phyloP scores from a whole-genome alignment of 768 basidiomycete genomes.

The Amanita subjunquillea region DNA sequence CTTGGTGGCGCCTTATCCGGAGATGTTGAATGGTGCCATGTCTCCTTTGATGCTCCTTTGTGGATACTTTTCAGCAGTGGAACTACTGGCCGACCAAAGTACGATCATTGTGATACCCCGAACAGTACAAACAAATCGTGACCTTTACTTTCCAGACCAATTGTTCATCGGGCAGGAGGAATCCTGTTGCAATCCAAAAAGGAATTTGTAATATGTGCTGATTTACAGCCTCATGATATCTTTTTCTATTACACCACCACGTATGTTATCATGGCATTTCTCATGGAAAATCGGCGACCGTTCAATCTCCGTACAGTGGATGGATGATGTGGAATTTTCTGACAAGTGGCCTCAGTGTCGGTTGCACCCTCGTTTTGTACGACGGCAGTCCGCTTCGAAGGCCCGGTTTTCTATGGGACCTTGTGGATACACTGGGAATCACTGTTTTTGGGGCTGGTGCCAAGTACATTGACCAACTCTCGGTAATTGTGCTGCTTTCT shows the following conservation, averaged over 20 bases:
- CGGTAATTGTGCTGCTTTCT: conserved; percentile 31
- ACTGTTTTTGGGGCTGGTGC: conserved; percentile 79
- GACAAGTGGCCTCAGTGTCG: conserved; percentile 49
- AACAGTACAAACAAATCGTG: conserved; percentile 5
- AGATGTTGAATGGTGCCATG: conserved; percentile 54
- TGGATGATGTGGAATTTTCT: conserved; percentile 96
- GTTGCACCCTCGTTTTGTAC: conserved; percentile 67
- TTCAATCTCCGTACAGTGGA: conserved; percentile 31
- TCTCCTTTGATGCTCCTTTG: conserved; percentile 65
- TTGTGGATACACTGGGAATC: conserved; percentile 59
- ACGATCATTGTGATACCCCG: conserved; percentile 7
- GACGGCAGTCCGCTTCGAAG: conserved; percentile 73
- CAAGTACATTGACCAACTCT: conserved; percentile 73
- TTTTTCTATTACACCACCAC: conserved; percentile 82
- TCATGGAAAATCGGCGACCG: neutral
- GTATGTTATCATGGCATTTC: conserved; percentile 30
- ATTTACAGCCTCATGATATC: conserved; percentile 54
- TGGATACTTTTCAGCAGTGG: conserved; percentile 85
- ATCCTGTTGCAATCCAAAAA: conserved; percentile 70
- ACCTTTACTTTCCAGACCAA: conserved; percentile 37
- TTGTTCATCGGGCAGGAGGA: conserved; percentile 70
- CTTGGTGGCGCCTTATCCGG: conserved; percentile 41
- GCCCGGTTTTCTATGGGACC: conserved; percentile 54
- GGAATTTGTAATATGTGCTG: conserved; percentile 60
- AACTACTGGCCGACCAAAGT: conserved; percentile 70